Conservation (phyloP, 2,329 filamentous ascomycete genomes). For the Aspergillus glaucus region DNA sequence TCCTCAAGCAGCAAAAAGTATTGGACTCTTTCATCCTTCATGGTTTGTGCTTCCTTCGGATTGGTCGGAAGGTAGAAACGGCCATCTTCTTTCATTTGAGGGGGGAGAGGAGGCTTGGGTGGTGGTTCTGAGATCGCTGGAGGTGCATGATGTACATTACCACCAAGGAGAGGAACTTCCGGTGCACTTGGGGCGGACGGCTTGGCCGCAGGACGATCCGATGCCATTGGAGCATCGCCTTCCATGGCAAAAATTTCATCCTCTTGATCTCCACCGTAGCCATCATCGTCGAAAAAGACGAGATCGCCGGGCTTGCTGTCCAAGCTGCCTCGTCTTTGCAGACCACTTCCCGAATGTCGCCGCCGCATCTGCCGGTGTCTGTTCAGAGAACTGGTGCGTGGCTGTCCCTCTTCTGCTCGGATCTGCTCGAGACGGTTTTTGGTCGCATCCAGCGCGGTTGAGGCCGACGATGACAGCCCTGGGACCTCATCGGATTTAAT, state of each 20-base stretch:
- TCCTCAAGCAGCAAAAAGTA: slow-evolving; percentile 93
- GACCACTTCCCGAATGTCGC: slow-evolving; percentile 79
- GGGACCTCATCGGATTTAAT: slow-evolving; percentile 19
- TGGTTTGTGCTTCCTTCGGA: slow-evolving; percentile 65
- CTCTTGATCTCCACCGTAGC: slow-evolving; percentile 72
- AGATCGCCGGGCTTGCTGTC: slow-evolving; percentile 65
- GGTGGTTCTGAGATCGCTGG: neutral
- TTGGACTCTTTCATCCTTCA: slow-evolving; percentile 60
- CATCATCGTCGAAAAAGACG: slow-evolving; percentile 86
- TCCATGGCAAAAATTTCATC: slow-evolving; percentile 67
- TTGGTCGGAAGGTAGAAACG: slow-evolving; percentile 53
- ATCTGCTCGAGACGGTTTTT: slow-evolving; percentile 28
- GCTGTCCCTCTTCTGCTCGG: slow-evolving; percentile 39
- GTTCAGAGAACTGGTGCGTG: slow-evolving; percentile 30
- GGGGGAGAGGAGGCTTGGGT: slow-evolving; percentile 2
- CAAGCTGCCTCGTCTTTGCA: slow-evolving; percentile 70
- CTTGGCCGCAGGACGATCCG: slow-evolving; percentile 2
- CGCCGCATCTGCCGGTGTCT: slow-evolving; percentile 43
- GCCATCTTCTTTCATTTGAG: slow-evolving; percentile 12
- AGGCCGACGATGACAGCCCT: slow-evolving; percentile 32
- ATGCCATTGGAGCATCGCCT: slow-evolving; percentile 34
- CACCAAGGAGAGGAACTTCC: slow-evolving; percentile 1
- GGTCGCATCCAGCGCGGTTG: slow-evolving; percentile 31
- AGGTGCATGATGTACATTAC: neutral
- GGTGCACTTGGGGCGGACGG: slow-evolving; percentile 10